Base-by-base conservation (phyloP, 257 asterid species). In the Mentha longifolia region DNA sequence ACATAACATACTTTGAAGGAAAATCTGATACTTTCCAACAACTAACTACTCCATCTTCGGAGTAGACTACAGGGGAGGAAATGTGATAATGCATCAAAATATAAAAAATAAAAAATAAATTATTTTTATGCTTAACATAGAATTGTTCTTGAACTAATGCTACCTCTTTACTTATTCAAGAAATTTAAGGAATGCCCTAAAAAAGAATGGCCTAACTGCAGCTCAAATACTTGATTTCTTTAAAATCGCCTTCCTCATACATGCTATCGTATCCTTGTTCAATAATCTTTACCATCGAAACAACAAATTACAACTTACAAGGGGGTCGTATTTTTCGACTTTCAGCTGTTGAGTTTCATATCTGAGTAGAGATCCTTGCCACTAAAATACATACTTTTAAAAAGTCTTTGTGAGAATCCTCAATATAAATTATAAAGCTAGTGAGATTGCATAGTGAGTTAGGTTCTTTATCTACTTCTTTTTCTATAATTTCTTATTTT, bases 401-500 rank as follows among this genome's bases (percentile, higher is more conserved):
- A 57, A 63, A 49, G 54, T 30, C 33, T 12, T 39, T 42, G 31
- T 16, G 28, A 49, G 58, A 64, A 69, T 52, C 60, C 37, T 33
- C 0, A 33, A 33, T 33, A 39, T 41, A 67, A 45, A 33, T 1
- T 33, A 39, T 41, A 67, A 45, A 43, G 54, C 47, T 37, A 57
- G 60, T 43, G 67, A 61, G 46, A 65, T 56, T 65, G 63, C 60
- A 41, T 20, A 13, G 8, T 74, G 62, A 58, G 22, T 56, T 47
- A 54, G 43, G 37, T 46, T 68, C 67, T 57, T 47, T 52, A 55
- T 33, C 76, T 65, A 70, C 65, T 37, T 70, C 7, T 9, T 8
- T 33, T 51, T 16, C 51, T 15, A 22, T 13, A 9, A 19, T 43
- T 59, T 66, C 61, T 46, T 33, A 25, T 15, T 31, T 8, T 14